Percentiles rank a stretch among this genome's conserved stretches.
phyloP scores from a whole-genome alignment of 31 red algal genomes.

The Odonthalia washingtoniensis region DNA sequence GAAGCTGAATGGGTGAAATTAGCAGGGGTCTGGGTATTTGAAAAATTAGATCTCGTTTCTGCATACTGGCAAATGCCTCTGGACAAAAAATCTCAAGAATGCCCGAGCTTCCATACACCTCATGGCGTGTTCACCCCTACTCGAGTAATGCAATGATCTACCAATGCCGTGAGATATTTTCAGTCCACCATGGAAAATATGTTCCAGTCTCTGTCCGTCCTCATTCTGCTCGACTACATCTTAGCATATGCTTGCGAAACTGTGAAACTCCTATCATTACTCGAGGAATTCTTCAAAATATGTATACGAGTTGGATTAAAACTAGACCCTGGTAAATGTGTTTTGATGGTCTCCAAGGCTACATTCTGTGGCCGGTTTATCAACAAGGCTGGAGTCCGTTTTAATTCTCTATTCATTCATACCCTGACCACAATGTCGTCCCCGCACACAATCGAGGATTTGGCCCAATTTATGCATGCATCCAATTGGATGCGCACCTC shows the following conservation, averaged over 20 bases:
- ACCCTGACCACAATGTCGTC: too few species aligned
- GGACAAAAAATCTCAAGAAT: constrained; percentile 43
- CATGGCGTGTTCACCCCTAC: constrained; percentile 47
- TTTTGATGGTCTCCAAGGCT: neutral
- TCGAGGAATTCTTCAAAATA: neutral
- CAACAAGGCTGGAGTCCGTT: neutral
- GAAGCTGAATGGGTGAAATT: constrained; percentile 37
- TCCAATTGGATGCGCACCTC: constrained; percentile 64
- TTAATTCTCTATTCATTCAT: neutral
- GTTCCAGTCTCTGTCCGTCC: constrained; percentile 11
- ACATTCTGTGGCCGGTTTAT: constrained; percentile 6
- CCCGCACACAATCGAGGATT: too few species aligned
- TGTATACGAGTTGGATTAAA: constrained; percentile 28
- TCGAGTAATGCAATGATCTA: constrained; percentile 36
- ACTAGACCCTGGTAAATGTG: constrained; percentile 36
- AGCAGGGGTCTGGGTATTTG: neutral
- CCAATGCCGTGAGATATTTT: constrained; percentile 38
- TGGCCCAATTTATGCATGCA: constrained; percentile 23
- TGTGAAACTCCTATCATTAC: neutral
- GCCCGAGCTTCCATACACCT: constrained; percentile 51
- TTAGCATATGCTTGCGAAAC: constrained; percentile 10
- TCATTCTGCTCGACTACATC: constrained; percentile 31
- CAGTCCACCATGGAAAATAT: constrained; percentile 20
- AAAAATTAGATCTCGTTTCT: constrained; percentile 51
- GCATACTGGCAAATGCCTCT: constrained; percentile 68